Base-by-base conservation (phyloP, 306 rosid species). In the Styphnolobium japonicum region DNA sequence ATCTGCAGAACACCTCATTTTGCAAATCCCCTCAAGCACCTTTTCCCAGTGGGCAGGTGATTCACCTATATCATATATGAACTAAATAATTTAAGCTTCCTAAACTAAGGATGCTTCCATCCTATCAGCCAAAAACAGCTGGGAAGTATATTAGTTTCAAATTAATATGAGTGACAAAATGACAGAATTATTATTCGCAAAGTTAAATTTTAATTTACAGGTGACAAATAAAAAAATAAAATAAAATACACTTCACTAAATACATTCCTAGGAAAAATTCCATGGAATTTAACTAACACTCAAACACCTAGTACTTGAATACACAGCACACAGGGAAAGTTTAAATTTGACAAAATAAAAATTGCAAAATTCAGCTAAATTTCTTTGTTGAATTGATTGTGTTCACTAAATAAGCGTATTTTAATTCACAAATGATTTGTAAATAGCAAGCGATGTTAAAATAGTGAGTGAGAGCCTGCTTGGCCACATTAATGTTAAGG, bases 1-100 rank as follows among this genome's bases (percentile, higher is more conserved):
- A 78, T 87, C 93, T 81, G 86, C 92, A 71, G 93, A 79, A 53
- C 88, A 88, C 85, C 98, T 89, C 93, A 94, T 94, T 78, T 88
- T 87, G 76, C 87, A 88, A 84, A 94, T 94, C 70, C 97, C 93
- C 78, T 91, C 89, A 10, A 92, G 98, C 71, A 89, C 89, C 73
- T 80, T 80, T 84, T 87, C 90, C 98, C 98, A 94, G 68, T 82
- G 43, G 10, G 60, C 78, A 69, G 98, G 98, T 69, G 85, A 64
- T 80, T 85, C 88, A 80, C 89, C 97, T 89, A 80, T 76, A 29
- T 67, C 82, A 79, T 45, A 66, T 39, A n/a, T 75, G 48, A 76
- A 75, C 19, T 62, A 55, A 64, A 61, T 27, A 67, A 48, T 19
- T 75, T 46, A 76, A 52, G 48, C 29, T 39, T 61, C 23, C 48